Evolutionary conservation across 495 filamentous ascomycete species (phyloP).

Genomic region (Penicillium daleae): DNA sequence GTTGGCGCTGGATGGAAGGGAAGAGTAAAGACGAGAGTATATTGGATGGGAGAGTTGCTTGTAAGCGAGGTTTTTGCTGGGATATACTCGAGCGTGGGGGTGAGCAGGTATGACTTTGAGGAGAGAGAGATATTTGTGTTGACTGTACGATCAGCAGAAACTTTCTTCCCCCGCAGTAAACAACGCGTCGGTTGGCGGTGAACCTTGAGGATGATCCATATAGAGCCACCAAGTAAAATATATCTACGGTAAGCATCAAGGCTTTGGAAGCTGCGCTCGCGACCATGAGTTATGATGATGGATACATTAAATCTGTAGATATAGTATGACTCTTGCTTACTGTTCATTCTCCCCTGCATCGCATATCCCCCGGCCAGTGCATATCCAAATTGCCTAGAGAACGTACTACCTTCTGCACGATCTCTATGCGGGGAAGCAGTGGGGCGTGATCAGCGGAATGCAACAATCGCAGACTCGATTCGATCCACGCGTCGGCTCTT

Average conservation of each 20-base stretch:
- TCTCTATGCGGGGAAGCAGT: conserved; percentile 8
- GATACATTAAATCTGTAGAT: not conserved
- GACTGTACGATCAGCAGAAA: not conserved
- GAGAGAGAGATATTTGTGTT: not conserved
- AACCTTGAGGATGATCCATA: not conserved
- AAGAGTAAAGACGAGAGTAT: too few relatives aligned
- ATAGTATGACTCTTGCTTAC: not conserved
- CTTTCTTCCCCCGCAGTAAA: conserved; percentile 17
- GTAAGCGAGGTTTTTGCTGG: not conserved
- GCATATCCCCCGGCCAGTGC: not conserved
- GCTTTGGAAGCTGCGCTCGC: not conserved
- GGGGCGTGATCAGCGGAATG: conserved; percentile 7
- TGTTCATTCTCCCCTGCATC: not conserved
- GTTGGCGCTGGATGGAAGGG: too few relatives aligned
- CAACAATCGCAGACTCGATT: not conserved
- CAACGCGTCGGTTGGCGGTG: conserved; percentile 18
- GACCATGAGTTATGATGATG: not conserved
- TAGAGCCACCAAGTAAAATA: too few relatives aligned
- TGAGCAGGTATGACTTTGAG: not conserved
- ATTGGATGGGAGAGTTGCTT: not conserved
- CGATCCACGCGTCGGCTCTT: conserved; percentile 2
- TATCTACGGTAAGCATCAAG: too few relatives aligned
- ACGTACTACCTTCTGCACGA: too few relatives aligned
- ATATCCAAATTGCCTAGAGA: conserved; percentile 9
- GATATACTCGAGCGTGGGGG: not conserved